A percentile compares a stretch with the other conserved stretches of the same genome.
Evolutionary conservation across 2,329 filamentous ascomycete genomes (phyloP).

Genomic region (Pseudofabraea citricarpa): DNA sequence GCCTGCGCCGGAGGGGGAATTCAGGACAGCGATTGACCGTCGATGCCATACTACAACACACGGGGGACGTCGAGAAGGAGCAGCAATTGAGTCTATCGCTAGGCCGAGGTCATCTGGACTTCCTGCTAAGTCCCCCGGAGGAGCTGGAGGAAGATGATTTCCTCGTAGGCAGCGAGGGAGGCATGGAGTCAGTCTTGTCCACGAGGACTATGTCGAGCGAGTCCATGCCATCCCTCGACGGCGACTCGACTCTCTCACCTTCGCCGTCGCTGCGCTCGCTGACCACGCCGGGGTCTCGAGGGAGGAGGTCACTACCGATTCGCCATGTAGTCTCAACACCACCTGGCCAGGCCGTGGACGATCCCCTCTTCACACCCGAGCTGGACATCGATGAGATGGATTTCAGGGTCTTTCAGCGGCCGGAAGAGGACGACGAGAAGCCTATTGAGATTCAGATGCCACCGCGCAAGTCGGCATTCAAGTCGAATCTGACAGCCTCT

Average conservation of each 20-base stretch:
- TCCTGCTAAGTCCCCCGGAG: conserved; percentile 57
- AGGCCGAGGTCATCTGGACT: conserved; percentile 50
- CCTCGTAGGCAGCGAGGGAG: conserved; percentile 43
- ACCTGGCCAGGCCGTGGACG: conserved; percentile 44
- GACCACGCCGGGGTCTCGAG: conserved; percentile 26
- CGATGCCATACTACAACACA: conserved; percentile 49
- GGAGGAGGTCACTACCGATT: conserved; percentile 39
- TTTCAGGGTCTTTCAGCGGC: conserved; percentile 40
- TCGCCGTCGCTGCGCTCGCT: conserved; percentile 23
- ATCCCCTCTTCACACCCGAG: conserved; percentile 40
- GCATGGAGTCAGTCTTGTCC: conserved; percentile 46
- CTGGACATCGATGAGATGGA: conserved; percentile 41
- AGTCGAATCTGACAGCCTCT: conserved; percentile 65
- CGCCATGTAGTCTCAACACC: conserved; percentile 53
- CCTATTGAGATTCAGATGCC: conserved; percentile 9
- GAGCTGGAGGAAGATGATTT: conserved; percentile 44
- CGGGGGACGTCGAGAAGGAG: conserved; percentile 46
- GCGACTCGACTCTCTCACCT: conserved; percentile 42
- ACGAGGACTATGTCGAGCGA: conserved; percentile 54
- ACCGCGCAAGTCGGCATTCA: conserved; percentile 45
- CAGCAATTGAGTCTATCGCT: conserved; percentile 53
- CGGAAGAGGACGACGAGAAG: conserved; percentile 11
- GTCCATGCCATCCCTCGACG: conserved; percentile 53
- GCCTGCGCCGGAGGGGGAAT: conserved; percentile 11
- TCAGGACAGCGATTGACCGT: conserved; percentile 42